Evolutionary conservation across 441 rosid species (phyloP).

Genomic region (Breynia disticha): DNA sequence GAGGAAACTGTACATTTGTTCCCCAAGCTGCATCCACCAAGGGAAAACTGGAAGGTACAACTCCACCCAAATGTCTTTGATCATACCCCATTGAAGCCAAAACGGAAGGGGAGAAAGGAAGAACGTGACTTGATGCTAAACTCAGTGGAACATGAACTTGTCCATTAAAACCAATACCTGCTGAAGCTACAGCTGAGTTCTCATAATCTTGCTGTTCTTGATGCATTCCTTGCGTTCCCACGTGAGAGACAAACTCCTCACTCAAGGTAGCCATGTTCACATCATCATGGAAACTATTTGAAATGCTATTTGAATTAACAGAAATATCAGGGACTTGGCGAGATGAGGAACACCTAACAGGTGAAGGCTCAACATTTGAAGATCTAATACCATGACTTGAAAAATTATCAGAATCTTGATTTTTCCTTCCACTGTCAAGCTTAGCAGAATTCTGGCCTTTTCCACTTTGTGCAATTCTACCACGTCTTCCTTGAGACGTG

Average conservation of each 20-base stretch:
- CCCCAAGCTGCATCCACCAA: conserved; percentile 54
- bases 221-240: conserved; percentile 53
- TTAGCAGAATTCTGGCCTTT: conserved; percentile 47
- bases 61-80: conserved; percentile 55
- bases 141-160: conserved; percentile 64
- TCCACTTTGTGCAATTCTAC: conserved; percentile 47
- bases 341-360: conserved; percentile 34
- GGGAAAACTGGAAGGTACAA: conserved; percentile 50
- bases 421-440: conserved; percentile 43
- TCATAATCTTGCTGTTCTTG: conserved; percentile 80
- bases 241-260: conserved; percentile 47
- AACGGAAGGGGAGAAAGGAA: conserved; percentile 46
- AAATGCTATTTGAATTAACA: conserved; percentile 38
- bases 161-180: conserved; percentile 61
- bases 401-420: conserved; percentile 40
- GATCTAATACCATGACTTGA: conserved; percentile 27
- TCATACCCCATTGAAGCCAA: conserved; percentile 58
- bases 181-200: conserved; percentile 54
- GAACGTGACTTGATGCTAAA: conserved; percentile 49
- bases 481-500: conserved; percentile 40
- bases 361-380: conserved; percentile 43
- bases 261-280: conserved; percentile 30
- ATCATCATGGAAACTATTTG: conserved; percentile 42
- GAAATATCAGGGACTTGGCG: conserved; percentile 34
- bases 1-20: conserved; percentile 59